Conservation (phyloP, 257 asterid genomes). For the Solanum etuberosum region DNA sequence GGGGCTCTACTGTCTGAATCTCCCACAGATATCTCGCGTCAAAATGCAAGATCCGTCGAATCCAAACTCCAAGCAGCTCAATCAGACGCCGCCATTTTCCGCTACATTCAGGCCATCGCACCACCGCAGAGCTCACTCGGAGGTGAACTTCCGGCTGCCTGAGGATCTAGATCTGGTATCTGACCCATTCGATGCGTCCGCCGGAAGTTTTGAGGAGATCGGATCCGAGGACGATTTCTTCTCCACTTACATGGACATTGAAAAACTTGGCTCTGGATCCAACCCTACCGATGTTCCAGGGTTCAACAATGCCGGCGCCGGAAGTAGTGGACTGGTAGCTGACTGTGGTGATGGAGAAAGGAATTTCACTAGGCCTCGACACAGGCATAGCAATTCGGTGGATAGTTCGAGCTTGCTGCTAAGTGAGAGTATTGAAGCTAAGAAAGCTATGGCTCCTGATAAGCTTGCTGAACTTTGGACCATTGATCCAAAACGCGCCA, state of each 20-base stretch:
- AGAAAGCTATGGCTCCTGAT: constrained; percentile 98
- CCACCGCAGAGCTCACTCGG: constrained; percentile 97
- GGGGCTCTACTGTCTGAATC: not conserved
- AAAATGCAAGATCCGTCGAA: constrained; percentile 24
- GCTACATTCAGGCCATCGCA: constrained; percentile 47
- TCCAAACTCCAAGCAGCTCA: constrained; percentile 29
- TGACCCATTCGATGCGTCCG: constrained; percentile 53
- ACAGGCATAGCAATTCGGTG: constrained; percentile 62
- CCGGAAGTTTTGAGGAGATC: constrained; percentile 72
- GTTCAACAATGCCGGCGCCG: constrained; percentile 1
- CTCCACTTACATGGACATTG: constrained; percentile 88
- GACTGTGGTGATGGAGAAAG: constrained; percentile 8
- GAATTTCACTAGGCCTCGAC: constrained; percentile 29
- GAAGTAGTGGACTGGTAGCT: not conserved
- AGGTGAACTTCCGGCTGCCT: constrained; percentile 75
- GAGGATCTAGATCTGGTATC: constrained; percentile 83
- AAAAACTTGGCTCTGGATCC: constrained; percentile 61
- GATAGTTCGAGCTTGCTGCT: constrained; percentile 59
- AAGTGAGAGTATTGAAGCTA: constrained; percentile 68
- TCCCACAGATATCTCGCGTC: not conserved
- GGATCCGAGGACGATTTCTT: constrained; percentile 97
- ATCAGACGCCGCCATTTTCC: constrained; percentile 29
- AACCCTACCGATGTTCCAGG: constrained; percentile 28
- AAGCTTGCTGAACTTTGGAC: constrained; percentile 95
- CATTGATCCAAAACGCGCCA: constrained; percentile 94